Conservation (phyloP, 345 rosid genomes). For the Salix suchowensis region DNA sequence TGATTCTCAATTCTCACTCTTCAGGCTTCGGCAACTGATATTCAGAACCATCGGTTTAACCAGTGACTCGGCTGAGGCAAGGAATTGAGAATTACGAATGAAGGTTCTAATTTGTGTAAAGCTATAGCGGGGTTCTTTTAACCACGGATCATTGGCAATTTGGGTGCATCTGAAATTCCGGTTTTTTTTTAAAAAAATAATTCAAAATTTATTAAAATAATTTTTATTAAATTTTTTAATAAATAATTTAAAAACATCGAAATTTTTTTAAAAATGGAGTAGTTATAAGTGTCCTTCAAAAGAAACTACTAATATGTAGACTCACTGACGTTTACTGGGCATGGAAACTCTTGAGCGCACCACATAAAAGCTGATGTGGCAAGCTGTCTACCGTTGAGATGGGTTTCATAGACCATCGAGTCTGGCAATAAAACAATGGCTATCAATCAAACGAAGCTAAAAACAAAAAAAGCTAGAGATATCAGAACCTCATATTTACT, state of each 20-base stretch:
- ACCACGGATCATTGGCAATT: background rate
- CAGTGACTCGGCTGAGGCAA: background rate
- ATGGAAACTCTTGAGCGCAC: background rate
- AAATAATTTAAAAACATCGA: no score
- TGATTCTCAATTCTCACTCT: background rate
- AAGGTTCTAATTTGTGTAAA: background rate
- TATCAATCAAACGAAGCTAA: constrained; percentile 13
- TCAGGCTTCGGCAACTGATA: background rate
- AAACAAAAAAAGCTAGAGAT: background rate
- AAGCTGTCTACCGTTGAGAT: constrained; percentile 10
- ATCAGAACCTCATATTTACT: constrained; percentile 35
- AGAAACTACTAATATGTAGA: background rate
- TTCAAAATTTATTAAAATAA: no score
- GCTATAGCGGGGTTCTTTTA: no score
- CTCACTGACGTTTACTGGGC: background rate
- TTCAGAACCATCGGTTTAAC: background rate
- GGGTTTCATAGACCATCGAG: constrained; percentile 18
- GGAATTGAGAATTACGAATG: background rate
- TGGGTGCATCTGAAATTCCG: background rate
- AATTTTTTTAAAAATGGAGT: no score
- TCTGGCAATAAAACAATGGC: constrained; percentile 20
- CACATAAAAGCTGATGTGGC: constrained; percentile 20
- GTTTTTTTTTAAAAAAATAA: no score
- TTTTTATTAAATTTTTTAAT: no score
- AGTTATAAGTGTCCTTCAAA: background rate